Evolutionary conservation across 306 rosid species (phyloP).

Genomic region (Quercus aquifolioides): DNA sequence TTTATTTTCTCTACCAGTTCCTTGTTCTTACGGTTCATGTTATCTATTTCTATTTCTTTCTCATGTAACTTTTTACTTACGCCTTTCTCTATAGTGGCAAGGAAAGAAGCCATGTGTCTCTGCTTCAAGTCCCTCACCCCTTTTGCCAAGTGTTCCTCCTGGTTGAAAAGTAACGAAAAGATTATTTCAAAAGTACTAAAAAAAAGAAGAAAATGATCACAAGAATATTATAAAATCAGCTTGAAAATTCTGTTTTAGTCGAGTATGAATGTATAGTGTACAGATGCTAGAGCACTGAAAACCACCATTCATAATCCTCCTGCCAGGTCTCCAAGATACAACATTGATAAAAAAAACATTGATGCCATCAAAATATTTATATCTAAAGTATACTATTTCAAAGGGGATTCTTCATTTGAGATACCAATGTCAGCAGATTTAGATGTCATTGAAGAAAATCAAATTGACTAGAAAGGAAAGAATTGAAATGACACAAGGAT

Average conservation of each 20-base stretch:
- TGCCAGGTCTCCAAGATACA: neutral
- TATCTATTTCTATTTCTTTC: constrained; percentile 75
- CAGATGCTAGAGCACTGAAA: neutral
- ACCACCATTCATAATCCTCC: neutral
- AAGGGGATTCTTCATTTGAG: neutral
- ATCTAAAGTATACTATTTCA: neutral
- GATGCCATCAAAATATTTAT: neutral
- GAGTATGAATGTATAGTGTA: neutral
- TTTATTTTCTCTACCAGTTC: constrained; percentile 81
- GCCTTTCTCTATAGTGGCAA: constrained; percentile 69
- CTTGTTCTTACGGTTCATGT: constrained; percentile 63
- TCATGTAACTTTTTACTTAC: constrained; percentile 57
- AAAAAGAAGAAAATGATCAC: constrained; percentile 1
- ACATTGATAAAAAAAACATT: neutral
- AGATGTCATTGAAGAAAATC: neutral
- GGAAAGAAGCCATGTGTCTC: constrained; percentile 62
- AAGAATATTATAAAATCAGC: neutral
- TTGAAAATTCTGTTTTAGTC: neutral
- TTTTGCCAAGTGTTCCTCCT: constrained; percentile 82
- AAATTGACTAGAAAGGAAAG: neutral
- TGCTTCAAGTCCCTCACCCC: constrained; percentile 80
- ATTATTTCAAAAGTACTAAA: constrained; percentile 1
- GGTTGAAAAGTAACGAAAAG: constrained; percentile 15
- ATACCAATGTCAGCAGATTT: neutral
- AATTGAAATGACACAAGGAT: neutral